Evolutionary conservation across 768 basidiomycete genomes (phyloP), one percentile per base, ranked within the genome.

Genomic region (Kwoniella newhampshirensis): DNA sequence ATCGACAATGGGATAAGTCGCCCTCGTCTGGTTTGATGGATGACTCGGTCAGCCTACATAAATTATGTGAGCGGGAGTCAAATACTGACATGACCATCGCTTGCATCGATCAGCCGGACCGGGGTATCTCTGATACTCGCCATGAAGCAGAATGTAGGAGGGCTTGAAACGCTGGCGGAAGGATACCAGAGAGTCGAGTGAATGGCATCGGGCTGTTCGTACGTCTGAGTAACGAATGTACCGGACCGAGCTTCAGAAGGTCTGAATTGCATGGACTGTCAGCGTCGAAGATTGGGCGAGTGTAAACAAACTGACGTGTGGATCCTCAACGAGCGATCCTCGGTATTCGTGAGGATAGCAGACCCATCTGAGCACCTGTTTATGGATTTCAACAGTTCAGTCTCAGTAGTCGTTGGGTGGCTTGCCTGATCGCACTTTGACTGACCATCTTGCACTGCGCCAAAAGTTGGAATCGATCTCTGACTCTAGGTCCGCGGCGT

Each of bases 1-100:
- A 74, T 97, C 92, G 9, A 97, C 82, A 36, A 97, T 94, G 37
- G 81, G 81, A 74, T 98, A 97, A 0, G 90, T 92, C 0, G 92
- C 94, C 17, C 93, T 84, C 18, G 90, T 82, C 93, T 96, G 69
- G 20, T 51, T 25, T 7, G 8, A 21, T 27, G 27, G 40, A 25
- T 8, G 18, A 9, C 25, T 23, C 20, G 23, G 49, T 30, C n/a
- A n/a, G n/a, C n/a, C n/a, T n/a, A n/a, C n/a, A n/a, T n/a, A n/a
- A n/a, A n/a, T n/a, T n/a, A 18, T 37, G 21, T 39, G 11, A 32
- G 12, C 40, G 20, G 23, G 27, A 46, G 26, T 36, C 26, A 45
- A 46, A 36, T 13, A 49, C 44, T 37, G 9, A 91, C 93, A 73
- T 85, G 79, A 40, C 88, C 90, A 68, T 85, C 84, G 0, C 77